Percentiles rank a stretch among this genome's conserved stretches.
Evolutionary conservation across 2,329 filamentous ascomycete species (phyloP).

Genomic region (Fusarium mexicanum): DNA sequence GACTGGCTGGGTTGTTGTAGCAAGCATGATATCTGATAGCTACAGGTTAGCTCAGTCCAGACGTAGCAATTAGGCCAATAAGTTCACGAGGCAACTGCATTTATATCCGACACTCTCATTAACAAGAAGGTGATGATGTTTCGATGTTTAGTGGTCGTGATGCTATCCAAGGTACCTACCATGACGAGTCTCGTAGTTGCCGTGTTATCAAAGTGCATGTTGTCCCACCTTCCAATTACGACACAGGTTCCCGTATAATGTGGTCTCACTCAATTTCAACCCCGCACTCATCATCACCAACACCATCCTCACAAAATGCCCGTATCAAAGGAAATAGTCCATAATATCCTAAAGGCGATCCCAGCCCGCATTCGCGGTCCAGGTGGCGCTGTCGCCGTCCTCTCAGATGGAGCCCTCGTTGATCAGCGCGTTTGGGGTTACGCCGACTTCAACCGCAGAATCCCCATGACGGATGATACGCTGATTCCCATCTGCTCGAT

Average conservation of each 20-base stretch:
- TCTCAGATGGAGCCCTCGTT: constrained; percentile 23
- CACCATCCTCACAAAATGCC: constrained; percentile 6
- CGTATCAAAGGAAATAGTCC: constrained; percentile 17
- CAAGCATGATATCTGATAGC: neutral
- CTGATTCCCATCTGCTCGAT: constrained; percentile 28
- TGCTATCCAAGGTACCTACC: neutral
- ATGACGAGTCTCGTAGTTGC: neutral
- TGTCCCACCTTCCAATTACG: constrained; percentile 32
- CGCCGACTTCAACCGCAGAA: constrained; percentile 26
- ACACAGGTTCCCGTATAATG: neutral
- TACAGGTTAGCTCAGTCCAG: neutral
- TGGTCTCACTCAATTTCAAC: neutral
- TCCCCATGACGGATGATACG: constrained; percentile 26
- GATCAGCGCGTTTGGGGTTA: constrained; percentile 25
- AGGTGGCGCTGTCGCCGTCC: constrained; percentile 24
- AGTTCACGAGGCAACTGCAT: neutral
- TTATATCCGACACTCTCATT: fast-evolving
- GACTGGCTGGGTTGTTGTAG: neutral
- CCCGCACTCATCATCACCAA: constrained; percentile 6
- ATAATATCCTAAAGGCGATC: constrained; percentile 4
- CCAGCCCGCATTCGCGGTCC: constrained; percentile 29
- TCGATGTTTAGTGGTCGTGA: neutral
- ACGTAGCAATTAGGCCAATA: neutral
- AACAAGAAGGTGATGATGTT: no score
- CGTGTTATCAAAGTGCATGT: neutral